phyloP scores from a whole-genome alignment of 192 early-diverging fungal genomes.

The Backusella psychrophila region DNA sequence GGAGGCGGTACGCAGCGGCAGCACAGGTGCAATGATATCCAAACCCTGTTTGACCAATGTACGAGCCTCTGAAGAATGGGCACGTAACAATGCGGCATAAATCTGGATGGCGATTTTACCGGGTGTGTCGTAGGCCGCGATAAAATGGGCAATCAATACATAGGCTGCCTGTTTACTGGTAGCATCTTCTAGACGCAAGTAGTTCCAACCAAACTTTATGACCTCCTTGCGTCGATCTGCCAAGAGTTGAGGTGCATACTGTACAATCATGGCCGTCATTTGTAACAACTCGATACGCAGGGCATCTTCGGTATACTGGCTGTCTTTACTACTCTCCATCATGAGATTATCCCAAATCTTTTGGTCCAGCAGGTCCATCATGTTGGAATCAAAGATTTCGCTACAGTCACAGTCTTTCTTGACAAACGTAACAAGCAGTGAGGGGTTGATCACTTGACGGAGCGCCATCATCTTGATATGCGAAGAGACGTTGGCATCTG shows the following conservation, averaged over 20 bases:
- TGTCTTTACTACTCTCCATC: conserved; percentile 50
- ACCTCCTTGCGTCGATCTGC: conserved; percentile 82
- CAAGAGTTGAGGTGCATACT: conserved; percentile 72
- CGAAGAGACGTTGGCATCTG: conserved; percentile 55
- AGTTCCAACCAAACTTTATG: conserved; percentile 94
- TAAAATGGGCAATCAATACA: conserved; percentile 89
- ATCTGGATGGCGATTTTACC: conserved; percentile 85
- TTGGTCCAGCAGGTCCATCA: conserved; percentile 60
- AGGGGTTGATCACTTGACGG: conserved; percentile 83
- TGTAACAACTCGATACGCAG: conserved; percentile 87
- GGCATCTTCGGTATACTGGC: conserved; percentile 63
- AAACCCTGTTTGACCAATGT: conserved; percentile 90
- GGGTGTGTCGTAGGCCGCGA: conserved; percentile 91
- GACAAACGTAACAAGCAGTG: conserved; percentile 69
- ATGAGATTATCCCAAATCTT: conserved; percentile 57
- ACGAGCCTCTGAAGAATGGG: conserved; percentile 87
- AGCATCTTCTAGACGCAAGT: conserved; percentile 80
- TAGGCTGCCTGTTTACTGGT: conserved; percentile 96
- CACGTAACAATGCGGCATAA: conserved; percentile 81
- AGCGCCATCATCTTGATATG: conserved; percentile 73
- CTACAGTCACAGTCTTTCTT: conserved; percentile 42
- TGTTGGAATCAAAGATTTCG: conserved; percentile 57
- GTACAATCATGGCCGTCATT: conserved; percentile 84
- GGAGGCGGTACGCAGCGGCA: conserved; percentile 72
- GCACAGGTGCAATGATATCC: conserved; percentile 89